Base-by-base conservation (phyloP, 768 basidiomycete genomes). In the Gyrodon lividus region DNA sequence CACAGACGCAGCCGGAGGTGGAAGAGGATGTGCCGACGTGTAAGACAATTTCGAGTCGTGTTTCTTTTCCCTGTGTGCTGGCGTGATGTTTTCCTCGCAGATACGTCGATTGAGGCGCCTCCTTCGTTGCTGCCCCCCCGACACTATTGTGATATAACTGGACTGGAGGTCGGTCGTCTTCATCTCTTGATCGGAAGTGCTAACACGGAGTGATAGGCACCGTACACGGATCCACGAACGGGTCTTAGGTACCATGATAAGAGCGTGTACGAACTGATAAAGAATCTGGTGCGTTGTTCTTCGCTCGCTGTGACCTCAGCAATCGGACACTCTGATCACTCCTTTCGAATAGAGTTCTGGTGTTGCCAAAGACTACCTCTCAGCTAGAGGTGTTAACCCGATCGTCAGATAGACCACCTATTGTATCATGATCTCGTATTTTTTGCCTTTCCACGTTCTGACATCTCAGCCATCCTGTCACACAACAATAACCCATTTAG, bases 61-160 rank as follows among this genome's bases (percentile, higher is more conserved):
- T n/a, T n/a, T n/a, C n/a, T 33, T 19, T 31, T n/a, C 14, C 12
- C n/a, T 4, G 19, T 7, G 23, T 16, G 6, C 30, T 48, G 8
- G 22, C 6, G 30, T 14, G 5, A 45, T 26, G 5, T 20, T 33
- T 13, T 31, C 10, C 19, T 26, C 34, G 6, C 54, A 92, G 89
- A 92, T 58, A 78, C 80, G 6, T 87, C 86, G 2, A 88, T 93
- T 38, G 91, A 93, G 64, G 89, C 91, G 5, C 88, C 91, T 0
- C 91, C 90, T 0, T 92, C 89, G 9, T 63, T 93, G 1, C 71
- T 88, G 7, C 90, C 91, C 3, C 86, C 83, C 42, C 76, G 77
- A 52, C 83, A 86, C 53, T 90, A 87, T 47, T 92, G 91, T 60
- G 91, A 92, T 69, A 92, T 93, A 14, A 93, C 91, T 0, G 89